A percentile compares a stretch with the other conserved stretches of the same genome.
Conservation (phyloP, 441 rosid species). For the Pelargonium citronellum region DNA sequence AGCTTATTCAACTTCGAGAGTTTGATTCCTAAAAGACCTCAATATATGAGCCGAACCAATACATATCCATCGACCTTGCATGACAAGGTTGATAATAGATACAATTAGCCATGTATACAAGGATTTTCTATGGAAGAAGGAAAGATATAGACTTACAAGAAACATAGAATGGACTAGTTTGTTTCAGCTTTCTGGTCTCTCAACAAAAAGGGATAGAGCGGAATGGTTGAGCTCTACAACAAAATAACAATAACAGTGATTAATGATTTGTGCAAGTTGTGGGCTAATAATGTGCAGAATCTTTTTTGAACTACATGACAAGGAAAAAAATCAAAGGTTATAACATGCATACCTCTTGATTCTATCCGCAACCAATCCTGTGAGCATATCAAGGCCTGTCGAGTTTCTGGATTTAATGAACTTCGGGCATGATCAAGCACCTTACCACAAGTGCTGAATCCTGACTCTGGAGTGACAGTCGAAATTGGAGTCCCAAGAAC, state of each 20-base stretch:
- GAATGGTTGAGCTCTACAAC: not conserved
- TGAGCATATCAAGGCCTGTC: conserved; percentile 77
- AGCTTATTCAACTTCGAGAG: too few species aligned
- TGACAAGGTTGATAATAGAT: too few species aligned
- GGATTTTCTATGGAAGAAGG: too few species aligned
- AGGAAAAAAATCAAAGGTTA: conserved; percentile 6
- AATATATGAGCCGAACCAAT: too few species aligned
- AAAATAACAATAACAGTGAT: not conserved
- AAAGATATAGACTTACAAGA: not conserved
- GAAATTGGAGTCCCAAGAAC: conserved; percentile 82
- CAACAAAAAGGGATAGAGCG: not conserved
- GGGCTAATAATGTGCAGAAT: not conserved
- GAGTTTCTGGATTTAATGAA: conserved; percentile 53
- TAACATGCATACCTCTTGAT: conserved; percentile 41
- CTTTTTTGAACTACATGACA: not conserved
- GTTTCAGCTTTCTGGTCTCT: not conserved
- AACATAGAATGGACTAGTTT: not conserved
- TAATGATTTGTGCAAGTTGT: not conserved
- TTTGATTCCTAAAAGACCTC: too few species aligned
- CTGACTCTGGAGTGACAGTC: conserved; percentile 45
- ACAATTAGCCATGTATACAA: too few species aligned
- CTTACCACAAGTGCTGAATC: conserved; percentile 48
- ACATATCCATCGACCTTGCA: too few species aligned
- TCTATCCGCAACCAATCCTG: conserved; percentile 71
- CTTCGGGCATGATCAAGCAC: conserved; percentile 50